These are phyloP conservation scores for Ganoderma sinense DNA, from an alignment of 1,284 basidiomycete species.

Conservation along the genomic window DNA sequence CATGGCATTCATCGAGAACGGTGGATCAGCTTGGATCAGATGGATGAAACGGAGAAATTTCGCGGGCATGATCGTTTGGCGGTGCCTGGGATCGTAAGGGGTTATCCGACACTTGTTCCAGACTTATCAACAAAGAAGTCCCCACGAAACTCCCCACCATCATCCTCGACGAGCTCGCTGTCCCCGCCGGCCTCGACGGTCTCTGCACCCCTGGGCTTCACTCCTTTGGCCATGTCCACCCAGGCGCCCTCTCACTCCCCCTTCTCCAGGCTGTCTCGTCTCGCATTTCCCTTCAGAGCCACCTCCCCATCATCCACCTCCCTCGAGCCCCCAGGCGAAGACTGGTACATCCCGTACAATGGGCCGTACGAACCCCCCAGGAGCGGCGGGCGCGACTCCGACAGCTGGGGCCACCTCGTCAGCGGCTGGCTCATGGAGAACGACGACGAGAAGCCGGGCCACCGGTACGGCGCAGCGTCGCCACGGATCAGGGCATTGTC, in stretches of 20 bases:
- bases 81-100: conserved; percentile 1
- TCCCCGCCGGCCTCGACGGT: conserved; percentile 20
- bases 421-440: conserved; percentile 46
- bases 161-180: conserved; percentile 31
- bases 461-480: conserved; percentile 17
- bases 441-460: conserved; percentile 25
- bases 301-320: conserved; percentile 32
- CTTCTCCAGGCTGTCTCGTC: conserved; percentile 46
- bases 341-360: conserved; percentile 72
- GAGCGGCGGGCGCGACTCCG: conserved; percentile 42
- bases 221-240: conserved; percentile 30
- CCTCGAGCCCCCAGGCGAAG: conserved; percentile 41
- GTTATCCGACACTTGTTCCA: background rate
- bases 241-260: conserved; percentile 38
- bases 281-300: conserved; percentile 35
- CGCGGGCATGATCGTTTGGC: background rate
- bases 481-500: conserved; percentile 36
- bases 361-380: conserved; percentile 58
- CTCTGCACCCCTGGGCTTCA: conserved; percentile 14
- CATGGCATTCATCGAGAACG: background rate
- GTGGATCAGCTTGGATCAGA: background rate
- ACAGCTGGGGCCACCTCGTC: conserved; percentile 59
- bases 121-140: conserved; percentile 26
- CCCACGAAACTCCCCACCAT: conserved; percentile 24
- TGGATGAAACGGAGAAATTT: conserved; percentile 2